Base-by-base conservation (phyloP, 2,329 filamentous ascomycete genomes). In the Cladosporium colombiae region DNA sequence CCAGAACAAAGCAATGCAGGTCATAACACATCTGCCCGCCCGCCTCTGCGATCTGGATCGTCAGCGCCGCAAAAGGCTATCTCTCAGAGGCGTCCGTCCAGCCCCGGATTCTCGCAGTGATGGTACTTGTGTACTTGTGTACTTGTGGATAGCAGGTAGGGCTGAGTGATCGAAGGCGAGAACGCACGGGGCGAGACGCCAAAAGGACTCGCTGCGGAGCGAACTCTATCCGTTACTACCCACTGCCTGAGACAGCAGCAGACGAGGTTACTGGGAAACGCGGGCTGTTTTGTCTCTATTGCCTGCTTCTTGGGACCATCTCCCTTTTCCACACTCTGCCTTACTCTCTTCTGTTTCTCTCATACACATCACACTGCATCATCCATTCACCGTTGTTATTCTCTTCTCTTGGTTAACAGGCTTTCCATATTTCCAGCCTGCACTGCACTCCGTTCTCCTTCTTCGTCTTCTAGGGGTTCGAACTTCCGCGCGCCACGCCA, bases 221-320 rank as follows among this genome's bases (percentile, higher is more conserved):
- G 52, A 55, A 55, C 27, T 55, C 52, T 55, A 55, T 55, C 27
- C 52, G 52, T 55, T 55, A 55, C 52, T 11, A 55, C 33, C 23
- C 49, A 37, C 29, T 23, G 29, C 55, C 33, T 57, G 55, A 57
- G 55, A 57, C 55, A 57, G 55, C n/a, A 21, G 40, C 40, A 46
- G 40, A 46, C 40, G 29, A 35, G 33, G 55, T 57, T 57, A 57
- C 55, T 37, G 55, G 55, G 55, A 21, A 57, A 57, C 55, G 55
- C 29, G n/a, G 33, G 55, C 8, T 57, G 55, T 57, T 40, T 57
- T 40, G 55, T 57, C 33, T 57, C 55, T 57, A 40, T 57, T 57
- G 55, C 33, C 53, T 37, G 31, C n/a, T 13, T 27, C 25, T 52
- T 52, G 21, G 23, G 27, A 18, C 49, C 29, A 1, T 18, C 23